Evolutionary conservation across 2,329 filamentous ascomycete species (phyloP).

Genomic region (Aureobasidium sp.): DNA sequence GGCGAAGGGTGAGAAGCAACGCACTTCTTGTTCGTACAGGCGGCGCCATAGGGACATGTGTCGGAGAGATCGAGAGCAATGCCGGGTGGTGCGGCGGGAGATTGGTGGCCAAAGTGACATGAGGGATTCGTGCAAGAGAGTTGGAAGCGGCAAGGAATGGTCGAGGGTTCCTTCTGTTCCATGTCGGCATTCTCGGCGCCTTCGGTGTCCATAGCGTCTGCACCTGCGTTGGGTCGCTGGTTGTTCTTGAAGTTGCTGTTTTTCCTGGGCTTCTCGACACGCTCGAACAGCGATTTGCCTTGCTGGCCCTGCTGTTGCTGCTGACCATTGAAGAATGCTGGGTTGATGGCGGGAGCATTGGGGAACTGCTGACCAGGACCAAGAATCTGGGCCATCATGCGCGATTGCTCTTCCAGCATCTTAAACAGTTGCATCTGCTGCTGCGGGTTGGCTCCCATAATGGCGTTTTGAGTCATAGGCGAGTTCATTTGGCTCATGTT

Average conservation of each 20-base stretch:
- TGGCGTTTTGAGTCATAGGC: constrained; percentile 45
- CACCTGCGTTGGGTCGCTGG: constrained; percentile 16
- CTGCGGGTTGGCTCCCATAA: constrained; percentile 48
- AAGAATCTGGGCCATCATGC: constrained; percentile 70
- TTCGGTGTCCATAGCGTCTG: constrained; percentile 26
- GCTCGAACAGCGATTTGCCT: constrained; percentile 65
- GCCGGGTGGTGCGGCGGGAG: constrained; percentile 75
- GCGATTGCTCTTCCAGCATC: constrained; percentile 58
- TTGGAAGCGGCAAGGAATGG: constrained; percentile 83
- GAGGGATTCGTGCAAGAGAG: constrained; percentile 79
- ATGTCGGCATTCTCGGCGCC: constrained; percentile 41
- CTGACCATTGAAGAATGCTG: constrained; percentile 41
- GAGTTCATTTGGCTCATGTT: constrained; percentile 28
- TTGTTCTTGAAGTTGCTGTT: constrained; percentile 48
- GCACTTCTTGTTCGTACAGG: constrained; percentile 95
- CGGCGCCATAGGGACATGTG: constrained; percentile 74
- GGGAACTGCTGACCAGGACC: constrained; percentile 34
- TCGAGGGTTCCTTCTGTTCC: constrained; percentile 45
- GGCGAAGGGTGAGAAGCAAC: constrained; percentile 88
- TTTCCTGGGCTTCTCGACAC: constrained; percentile 54
- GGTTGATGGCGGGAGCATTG: constrained; percentile 47
- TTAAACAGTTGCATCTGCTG: constrained; percentile 68
- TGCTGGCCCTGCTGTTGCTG: background rate
- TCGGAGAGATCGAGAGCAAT: constrained; percentile 72
- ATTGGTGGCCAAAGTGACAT: constrained; percentile 91